Conservation (phyloP, 768 basidiomycete genomes). For the Wakefieldia striispora region DNA sequence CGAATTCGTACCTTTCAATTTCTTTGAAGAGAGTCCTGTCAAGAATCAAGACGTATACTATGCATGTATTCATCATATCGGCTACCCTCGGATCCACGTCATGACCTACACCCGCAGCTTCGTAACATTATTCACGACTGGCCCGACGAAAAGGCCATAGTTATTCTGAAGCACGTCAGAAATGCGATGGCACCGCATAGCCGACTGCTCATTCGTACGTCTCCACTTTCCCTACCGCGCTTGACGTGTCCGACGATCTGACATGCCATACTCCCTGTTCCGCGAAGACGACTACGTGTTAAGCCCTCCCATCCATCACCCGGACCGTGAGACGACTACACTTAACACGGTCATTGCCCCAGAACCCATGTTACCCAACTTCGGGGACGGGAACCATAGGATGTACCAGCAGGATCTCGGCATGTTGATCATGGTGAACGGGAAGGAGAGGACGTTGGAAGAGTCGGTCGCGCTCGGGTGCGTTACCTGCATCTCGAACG, state of each 20-base stretch:
- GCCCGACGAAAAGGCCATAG: conserved; percentile 21
- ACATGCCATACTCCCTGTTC: no score
- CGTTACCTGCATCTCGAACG: no score
- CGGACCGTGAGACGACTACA: no score
- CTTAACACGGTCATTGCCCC: conserved; percentile 16
- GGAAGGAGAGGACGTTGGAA: conserved; percentile 33
- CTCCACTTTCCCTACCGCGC: no score
- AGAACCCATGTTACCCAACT: conserved; percentile 33
- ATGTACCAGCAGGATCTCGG: conserved; percentile 30
- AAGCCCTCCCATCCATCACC: no score
- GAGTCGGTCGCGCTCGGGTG: conserved; percentile 4
- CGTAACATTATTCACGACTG: conserved; percentile 29
- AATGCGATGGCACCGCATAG: conserved; percentile 21
- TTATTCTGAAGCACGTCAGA: conserved; percentile 26
- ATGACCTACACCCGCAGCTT: no score
- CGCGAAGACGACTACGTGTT: no score
- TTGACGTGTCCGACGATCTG: no score
- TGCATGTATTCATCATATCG: conserved; percentile 12
- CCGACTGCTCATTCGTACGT: conserved; percentile 31
- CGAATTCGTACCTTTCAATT: conserved; percentile 28
- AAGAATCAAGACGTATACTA: conserved; percentile 33
- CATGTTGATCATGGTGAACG: conserved; percentile 33
- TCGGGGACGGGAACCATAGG: conserved; percentile 30
- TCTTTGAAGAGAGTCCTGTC: conserved; percentile 29
- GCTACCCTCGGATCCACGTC: background rate